Percentiles rank a stretch among this genome's conserved stretches.
Conservation (phyloP, 1,284 basidiomycete species). For the Phenoliferia sp. region DNA sequence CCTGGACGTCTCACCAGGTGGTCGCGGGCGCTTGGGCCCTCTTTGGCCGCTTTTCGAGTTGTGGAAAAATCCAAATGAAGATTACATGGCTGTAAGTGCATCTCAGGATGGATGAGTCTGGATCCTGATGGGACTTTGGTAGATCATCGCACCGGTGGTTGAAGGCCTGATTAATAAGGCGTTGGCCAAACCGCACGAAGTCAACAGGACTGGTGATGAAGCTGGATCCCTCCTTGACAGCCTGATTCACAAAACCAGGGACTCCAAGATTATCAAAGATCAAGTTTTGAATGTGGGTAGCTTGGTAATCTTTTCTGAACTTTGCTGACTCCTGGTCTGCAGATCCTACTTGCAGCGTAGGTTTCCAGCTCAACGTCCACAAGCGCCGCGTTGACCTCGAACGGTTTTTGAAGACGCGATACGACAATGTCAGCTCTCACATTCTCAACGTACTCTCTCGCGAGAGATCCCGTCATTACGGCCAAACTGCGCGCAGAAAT, state of each 20-base stretch:
- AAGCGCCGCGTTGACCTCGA: conserved; percentile 30
- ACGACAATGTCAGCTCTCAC: conserved; percentile 59
- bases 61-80: background rate
- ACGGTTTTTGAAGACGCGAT: conserved; percentile 13
- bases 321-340: conserved; percentile 52
- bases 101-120: background rate
- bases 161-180: background rate
- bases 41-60: conserved; percentile 4
- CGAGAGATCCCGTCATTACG: conserved; percentile 55
- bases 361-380: conserved; percentile 7
- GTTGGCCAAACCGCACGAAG: background rate
- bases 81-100: background rate
- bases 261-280: conserved; percentile 57
- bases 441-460: conserved; percentile 61
- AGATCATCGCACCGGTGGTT: conserved; percentile 1
- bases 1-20: too few species aligned
- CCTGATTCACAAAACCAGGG: conserved; percentile 59
- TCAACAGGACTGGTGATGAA: conserved; percentile 44
- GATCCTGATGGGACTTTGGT: too few species aligned
- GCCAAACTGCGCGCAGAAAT: conserved; percentile 58
- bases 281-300: conserved; percentile 63
- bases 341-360: conserved; percentile 7
- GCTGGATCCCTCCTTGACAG: conserved; percentile 62
- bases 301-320: conserved; percentile 13
- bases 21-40: background rate